Base-by-base conservation (phyloP, 345 rosid species). In the Psidium friedrichsthalianum region DNA sequence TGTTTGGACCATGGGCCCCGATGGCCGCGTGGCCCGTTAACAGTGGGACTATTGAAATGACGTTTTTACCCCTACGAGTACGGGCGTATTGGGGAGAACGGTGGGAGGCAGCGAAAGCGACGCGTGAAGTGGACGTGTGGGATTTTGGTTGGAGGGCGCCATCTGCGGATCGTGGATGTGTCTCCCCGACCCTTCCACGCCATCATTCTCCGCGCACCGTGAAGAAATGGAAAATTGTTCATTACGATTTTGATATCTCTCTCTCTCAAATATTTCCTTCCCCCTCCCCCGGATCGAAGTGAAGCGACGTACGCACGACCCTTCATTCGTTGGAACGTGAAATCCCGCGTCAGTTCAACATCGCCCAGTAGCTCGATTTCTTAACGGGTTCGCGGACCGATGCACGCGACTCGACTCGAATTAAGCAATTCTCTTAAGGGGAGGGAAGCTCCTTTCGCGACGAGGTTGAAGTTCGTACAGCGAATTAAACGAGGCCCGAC, bases 21-120 rank as follows among this genome's bases (percentile, higher is more conserved):
- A 69, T 10, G 78, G 78, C 78, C 82, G 49, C 82, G 22, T 84
- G 86, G 82, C 86, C 87, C 90, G 85, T 51, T 47, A 8, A 56
- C 4, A 3, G 74, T 20, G 8, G 85, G 27, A 42, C 24, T 21
- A 6, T 2, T 14, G 14, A 76, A 84, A 84, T 87, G 86, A 83
- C 90, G 11, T 6, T 51, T 78, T n/a, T 69, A 52, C 32, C 89
- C 90, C 81, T 52, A 6, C 21, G 40, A 51, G 18, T 32, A 25
- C 69, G 25, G 91, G 90, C 86, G 29, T 22, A 47, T 83, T 11
- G 6, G 18, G 90, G 53, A 64, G 83, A 83, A 25, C 18, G 0
- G 10, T 49, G 51, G 36, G 36, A 9, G 12, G 51, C 51, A 6
- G 54, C 40, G 88, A 86, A 80, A 83, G 88, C 86, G 86, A 88